These are phyloP conservation scores for Cardamine resedifolia DNA, from an alignment of 345 rosid genomes.

Conservation along the genomic window DNA sequence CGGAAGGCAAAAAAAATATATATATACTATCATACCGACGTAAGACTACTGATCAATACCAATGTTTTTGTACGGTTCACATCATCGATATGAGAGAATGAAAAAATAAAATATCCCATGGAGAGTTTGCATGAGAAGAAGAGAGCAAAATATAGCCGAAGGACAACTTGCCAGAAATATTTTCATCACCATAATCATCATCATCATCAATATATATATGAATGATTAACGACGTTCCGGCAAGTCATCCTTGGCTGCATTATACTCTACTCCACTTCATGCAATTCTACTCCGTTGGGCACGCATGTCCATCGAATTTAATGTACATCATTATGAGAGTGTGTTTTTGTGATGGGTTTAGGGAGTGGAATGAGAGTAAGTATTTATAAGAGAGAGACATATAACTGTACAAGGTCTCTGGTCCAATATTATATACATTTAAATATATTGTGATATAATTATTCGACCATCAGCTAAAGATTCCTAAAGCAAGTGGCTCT, in stretches of 20 bases:
- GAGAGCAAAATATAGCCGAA: slow-evolving; percentile 55
- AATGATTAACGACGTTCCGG: slow-evolving; percentile 34
- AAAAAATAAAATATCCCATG: slow-evolving; percentile 1
- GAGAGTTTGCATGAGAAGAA: slow-evolving; percentile 50
- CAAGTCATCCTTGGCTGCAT: slow-evolving; percentile 73
- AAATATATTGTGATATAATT: slow-evolving; percentile 18
- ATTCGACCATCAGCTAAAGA: slow-evolving; percentile 29
- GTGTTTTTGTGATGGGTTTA: slow-evolving; percentile 25
- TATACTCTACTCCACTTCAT: slow-evolving; percentile 47
- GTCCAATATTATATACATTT: slow-evolving; percentile 22
- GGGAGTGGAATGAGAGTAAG: slow-evolving; percentile 1
- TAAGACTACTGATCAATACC: background rate
- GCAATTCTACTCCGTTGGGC: slow-evolving; percentile 35
- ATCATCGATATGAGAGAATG: background rate
- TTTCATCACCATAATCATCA: background rate
- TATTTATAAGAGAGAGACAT: slow-evolving; percentile 37
- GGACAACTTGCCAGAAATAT: slow-evolving; percentile 49
- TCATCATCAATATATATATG: background rate
- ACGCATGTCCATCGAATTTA: background rate
- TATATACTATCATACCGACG: slow-evolving; percentile 1
- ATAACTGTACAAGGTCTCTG: slow-evolving; percentile 11
- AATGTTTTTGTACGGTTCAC: background rate
- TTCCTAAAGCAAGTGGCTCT: slow-evolving; percentile 41
- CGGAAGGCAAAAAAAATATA: too few species aligned
- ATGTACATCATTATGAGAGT: background rate